phyloP scores from a whole-genome alignment of 139 green algal genomes.

The Raphidocelis subcapitata region DNA sequence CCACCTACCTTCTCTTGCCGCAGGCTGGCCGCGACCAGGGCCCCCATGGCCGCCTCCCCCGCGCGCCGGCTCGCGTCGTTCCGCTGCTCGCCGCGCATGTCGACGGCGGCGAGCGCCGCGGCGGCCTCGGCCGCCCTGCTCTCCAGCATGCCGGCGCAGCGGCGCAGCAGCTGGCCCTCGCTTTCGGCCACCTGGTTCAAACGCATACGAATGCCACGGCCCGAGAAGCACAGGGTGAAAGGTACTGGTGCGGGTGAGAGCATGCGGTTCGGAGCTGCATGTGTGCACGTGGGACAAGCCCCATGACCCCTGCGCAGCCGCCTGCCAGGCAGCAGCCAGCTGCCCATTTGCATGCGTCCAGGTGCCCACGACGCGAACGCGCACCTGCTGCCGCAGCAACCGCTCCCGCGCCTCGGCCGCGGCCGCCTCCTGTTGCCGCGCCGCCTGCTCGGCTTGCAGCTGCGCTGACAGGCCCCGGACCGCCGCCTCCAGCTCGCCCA shows the following conservation, averaged over 20 bases:
- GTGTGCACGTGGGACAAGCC: slow-evolving; percentile 3
- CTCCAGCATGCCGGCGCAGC: slow-evolving; percentile 16
- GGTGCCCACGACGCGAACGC: no score
- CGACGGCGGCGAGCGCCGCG: slow-evolving; percentile 4
- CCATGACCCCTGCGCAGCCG: slow-evolving; percentile 1
- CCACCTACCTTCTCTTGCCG: no score
- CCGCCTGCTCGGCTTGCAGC: slow-evolving; percentile 12
- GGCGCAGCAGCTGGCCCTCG: not conserved
- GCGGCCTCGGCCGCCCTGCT: slow-evolving; percentile 8
- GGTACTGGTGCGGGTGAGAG: not conserved
- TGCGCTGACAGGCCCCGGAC: not conserved
- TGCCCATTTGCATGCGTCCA: no score
- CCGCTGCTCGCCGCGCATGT: slow-evolving; percentile 3
- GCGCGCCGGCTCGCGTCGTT: not conserved
- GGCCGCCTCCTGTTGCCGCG: slow-evolving; percentile 1
- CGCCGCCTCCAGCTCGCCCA: not conserved
- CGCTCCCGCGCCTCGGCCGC: slow-evolving; percentile 4
- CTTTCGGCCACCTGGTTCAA: not conserved
- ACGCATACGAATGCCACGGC: not conserved
- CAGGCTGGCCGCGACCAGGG: slow-evolving; percentile 15
- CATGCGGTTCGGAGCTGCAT: not conserved
- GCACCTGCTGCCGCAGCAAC: slow-evolving; percentile 8
- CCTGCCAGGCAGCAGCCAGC: no score
- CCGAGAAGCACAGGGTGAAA: not conserved
- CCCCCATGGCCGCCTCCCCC: slow-evolving; percentile 1